Evolutionary conservation across 139 green algal species (phyloP).

Genomic region (Closterium sp.): DNA sequence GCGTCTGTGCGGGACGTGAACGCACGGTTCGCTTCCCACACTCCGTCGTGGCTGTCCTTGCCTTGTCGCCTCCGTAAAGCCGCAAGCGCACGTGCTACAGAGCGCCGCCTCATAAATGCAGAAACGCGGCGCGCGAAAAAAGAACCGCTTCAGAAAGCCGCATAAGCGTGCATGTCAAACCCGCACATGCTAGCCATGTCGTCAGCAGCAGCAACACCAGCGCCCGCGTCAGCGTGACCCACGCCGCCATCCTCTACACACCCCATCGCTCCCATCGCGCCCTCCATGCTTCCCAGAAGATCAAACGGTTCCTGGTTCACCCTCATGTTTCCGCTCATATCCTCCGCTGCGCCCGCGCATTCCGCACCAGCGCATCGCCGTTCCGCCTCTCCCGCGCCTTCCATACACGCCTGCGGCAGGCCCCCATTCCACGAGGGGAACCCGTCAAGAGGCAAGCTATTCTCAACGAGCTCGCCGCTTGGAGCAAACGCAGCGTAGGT

Average conservation of each 20-base stretch:
- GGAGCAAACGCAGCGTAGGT: not conserved
- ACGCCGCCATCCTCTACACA: not conserved
- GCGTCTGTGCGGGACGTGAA: too few relatives aligned
- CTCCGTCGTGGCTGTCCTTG: too few relatives aligned
- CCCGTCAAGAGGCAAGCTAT: not conserved
- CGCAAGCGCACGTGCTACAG: too few relatives aligned
- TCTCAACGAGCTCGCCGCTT: not conserved
- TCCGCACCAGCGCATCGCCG: not conserved
- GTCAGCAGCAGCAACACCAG: not conserved
- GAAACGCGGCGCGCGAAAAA: not conserved
- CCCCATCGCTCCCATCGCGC: not conserved
- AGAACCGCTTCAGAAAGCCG: not conserved
- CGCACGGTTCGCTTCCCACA: too few relatives aligned
- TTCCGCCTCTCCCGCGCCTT: not conserved
- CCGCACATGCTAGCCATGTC: not conserved
- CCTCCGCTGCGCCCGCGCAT: not conserved
- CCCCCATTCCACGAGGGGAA: not conserved
- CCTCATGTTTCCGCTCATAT: not conserved
- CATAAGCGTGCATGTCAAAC: not conserved
- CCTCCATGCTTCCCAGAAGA: not conserved
- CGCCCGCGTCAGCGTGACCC: too few relatives aligned
- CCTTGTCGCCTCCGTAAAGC: too few relatives aligned
- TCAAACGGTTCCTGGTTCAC: not conserved
- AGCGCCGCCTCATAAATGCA: too few relatives aligned
- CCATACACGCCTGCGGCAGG: too few relatives aligned